Evolutionary conservation across 2,329 filamentous ascomycete species (phyloP).

Genomic region (Coniella vitis): DNA sequence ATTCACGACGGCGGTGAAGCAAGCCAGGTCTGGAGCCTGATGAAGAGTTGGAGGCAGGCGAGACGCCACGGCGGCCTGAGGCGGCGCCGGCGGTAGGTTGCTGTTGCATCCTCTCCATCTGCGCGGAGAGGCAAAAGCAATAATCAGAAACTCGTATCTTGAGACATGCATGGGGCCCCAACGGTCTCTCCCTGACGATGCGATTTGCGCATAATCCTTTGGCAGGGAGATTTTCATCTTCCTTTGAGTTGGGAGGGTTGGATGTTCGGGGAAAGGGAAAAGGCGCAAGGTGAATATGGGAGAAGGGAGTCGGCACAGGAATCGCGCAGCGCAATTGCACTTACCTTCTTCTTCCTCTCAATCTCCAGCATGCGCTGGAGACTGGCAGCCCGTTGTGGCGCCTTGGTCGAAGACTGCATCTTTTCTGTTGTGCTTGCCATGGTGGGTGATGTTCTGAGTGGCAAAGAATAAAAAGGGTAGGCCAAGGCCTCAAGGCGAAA

Average conservation of each 20-base stretch:
- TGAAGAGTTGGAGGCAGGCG: slow-evolving; percentile 10
- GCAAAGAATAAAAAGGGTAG: background rate
- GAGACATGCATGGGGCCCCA: slow-evolving; percentile 3
- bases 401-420: slow-evolving; percentile 18
- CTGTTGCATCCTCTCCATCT: slow-evolving; percentile 26
- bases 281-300: background rate
- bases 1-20: slow-evolving; percentile 14
- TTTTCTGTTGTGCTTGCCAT: slow-evolving; percentile 10
- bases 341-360: slow-evolving; percentile 52
- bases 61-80: slow-evolving; percentile 13
- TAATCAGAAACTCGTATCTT: slow-evolving; percentile 9
- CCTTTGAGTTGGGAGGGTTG: too few relatives aligned
- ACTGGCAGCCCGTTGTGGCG: slow-evolving; percentile 37
- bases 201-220: slow-evolving; percentile 1
- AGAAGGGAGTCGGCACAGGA: too few relatives aligned
- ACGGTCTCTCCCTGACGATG: background rate
- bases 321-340: slow-evolving; percentile 1
- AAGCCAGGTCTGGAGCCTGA: slow-evolving; percentile 6
- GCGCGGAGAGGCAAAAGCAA: slow-evolving; percentile 8
- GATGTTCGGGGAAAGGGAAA: too few relatives aligned
- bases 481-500: background rate
- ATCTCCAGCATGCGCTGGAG: slow-evolving; percentile 54
- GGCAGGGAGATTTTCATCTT: background rate
- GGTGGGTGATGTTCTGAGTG: slow-evolving; percentile 3
- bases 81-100: slow-evolving; percentile 1